Evolutionary conservation across 2,329 filamentous ascomycete genomes (phyloP).

Genomic region (Trichoderma sp.): DNA sequence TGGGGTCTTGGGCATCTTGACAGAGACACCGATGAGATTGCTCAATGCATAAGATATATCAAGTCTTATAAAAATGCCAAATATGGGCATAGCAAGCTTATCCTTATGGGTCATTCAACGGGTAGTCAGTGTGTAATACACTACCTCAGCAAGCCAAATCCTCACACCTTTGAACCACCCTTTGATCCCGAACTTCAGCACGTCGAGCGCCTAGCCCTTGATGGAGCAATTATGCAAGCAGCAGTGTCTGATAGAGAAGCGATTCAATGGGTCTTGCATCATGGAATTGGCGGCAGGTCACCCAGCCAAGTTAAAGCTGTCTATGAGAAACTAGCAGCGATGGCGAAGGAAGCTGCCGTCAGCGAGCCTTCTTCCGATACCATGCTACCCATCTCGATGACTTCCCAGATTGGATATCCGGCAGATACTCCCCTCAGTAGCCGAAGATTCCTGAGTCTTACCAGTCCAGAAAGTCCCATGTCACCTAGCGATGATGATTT

Average conservation of each 20-base stretch:
- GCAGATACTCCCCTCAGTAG: constrained; percentile 34
- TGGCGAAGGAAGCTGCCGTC: constrained; percentile 35
- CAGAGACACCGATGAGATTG: constrained; percentile 40
- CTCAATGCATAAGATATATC: constrained; percentile 34
- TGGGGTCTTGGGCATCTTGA: constrained; percentile 42
- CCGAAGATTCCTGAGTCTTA: constrained; percentile 47
- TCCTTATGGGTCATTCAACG: constrained; percentile 68
- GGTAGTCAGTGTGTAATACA: constrained; percentile 68
- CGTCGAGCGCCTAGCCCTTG: constrained; percentile 45
- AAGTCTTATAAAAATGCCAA: constrained; percentile 36
- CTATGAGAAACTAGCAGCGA: constrained; percentile 38
- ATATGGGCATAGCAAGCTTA: constrained; percentile 51
- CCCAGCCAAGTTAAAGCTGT: constrained; percentile 36
- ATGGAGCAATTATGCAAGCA: constrained; percentile 65
- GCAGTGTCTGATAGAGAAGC: constrained; percentile 63
- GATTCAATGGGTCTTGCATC: constrained; percentile 40
- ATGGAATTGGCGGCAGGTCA: constrained; percentile 34
- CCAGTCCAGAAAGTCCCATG: constrained; percentile 47
- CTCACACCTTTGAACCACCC: constrained; percentile 29
- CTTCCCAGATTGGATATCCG: constrained; percentile 31
- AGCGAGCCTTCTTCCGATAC: constrained; percentile 30
- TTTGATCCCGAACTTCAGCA: constrained; percentile 34
- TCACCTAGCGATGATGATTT: constrained; percentile 61
- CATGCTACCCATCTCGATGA: constrained; percentile 37
- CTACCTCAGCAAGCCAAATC: constrained; percentile 53